These are phyloP conservation scores for Bruguiera hainesii DNA, from an alignment of 441 rosid species.

Conservation along the genomic window DNA sequence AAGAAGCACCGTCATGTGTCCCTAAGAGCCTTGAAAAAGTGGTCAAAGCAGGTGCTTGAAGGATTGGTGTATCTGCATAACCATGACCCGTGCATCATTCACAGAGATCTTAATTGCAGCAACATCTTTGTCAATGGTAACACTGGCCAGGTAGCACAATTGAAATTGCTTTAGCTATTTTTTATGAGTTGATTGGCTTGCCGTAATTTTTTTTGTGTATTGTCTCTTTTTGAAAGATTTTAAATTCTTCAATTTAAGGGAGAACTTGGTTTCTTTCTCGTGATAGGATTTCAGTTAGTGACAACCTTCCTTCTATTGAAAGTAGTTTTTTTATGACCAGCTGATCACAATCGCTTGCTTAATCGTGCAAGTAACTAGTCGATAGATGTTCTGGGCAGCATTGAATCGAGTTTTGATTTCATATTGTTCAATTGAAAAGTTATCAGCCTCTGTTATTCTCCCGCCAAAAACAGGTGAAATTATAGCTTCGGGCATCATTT, in stretches of 20 bases:
- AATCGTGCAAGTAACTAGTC: not conserved
- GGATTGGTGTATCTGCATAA: slow-evolving; percentile 68
- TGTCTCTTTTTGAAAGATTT: not conserved
- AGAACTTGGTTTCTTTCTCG: not conserved
- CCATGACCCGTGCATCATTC: slow-evolving; percentile 63
- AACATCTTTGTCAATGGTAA: slow-evolving; percentile 73
- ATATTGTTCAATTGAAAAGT: too few relatives aligned
- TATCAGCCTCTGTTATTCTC: too few relatives aligned
- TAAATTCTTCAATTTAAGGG: not conserved
- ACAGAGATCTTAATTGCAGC: slow-evolving; percentile 68
- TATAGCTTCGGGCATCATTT: too few relatives aligned
- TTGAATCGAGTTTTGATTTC: too few relatives aligned
- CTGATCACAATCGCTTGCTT: not conserved
- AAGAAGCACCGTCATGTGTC: slow-evolving; percentile 74
- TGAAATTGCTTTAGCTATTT: not conserved
- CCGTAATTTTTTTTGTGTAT: not conserved
- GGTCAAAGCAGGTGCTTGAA: slow-evolving; percentile 66
- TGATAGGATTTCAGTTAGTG: not conserved
- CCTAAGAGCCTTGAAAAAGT: slow-evolving; percentile 70
- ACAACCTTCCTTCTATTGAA: too few relatives aligned
- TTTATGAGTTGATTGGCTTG: not conserved
- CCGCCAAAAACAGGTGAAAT: too few relatives aligned
- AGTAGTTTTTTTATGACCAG: not conserved
- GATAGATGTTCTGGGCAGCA: too few relatives aligned
- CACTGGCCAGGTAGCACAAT: slow-evolving; percentile 45